Percentiles rank a stretch among this genome's conserved stretches.
phyloP scores from a whole-genome alignment of 2,329 filamentous ascomycete genomes.

The Xylaria sp. region DNA sequence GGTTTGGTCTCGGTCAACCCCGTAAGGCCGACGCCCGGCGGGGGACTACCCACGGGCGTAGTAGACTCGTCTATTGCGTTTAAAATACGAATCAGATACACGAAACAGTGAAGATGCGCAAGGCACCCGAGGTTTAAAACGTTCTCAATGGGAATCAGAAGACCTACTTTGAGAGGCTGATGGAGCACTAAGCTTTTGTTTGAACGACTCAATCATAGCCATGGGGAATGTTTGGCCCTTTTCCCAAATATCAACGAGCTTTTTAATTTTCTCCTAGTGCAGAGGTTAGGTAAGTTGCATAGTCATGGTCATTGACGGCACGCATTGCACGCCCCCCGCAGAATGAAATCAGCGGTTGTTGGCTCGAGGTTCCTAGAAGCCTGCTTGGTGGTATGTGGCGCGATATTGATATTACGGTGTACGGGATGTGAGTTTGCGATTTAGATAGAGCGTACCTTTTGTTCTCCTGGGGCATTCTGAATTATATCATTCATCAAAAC shows the following conservation, averaged over 20 bases:
- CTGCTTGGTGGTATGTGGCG: constrained; percentile 24
- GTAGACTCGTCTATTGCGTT: constrained; percentile 69
- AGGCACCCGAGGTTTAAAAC: constrained; percentile 9
- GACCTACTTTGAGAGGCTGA: constrained; percentile 68
- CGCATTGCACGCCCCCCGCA: constrained; percentile 22
- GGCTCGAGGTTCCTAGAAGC: constrained; percentile 26
- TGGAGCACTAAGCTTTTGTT: constrained; percentile 73
- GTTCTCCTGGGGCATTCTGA: constrained; percentile 84
- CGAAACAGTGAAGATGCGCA: constrained; percentile 14
- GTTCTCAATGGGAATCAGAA: constrained; percentile 14
- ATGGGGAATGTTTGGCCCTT: constrained; percentile 89
- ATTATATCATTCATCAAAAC: constrained; percentile 95
- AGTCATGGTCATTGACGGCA: constrained; percentile 36
- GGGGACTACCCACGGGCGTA: constrained; percentile 70
- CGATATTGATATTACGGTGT: constrained; percentile 40
- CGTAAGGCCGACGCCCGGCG: constrained; percentile 49
- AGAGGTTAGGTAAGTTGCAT: constrained; percentile 50
- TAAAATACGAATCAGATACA: constrained; percentile 48
- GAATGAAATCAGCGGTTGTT: constrained; percentile 1
- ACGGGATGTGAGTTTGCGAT: constrained; percentile 37
- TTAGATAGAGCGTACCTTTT: constrained; percentile 80
- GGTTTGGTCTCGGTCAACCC: constrained; percentile 41
- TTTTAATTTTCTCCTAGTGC: constrained; percentile 90
- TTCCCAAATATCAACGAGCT: constrained; percentile 97
- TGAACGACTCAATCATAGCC: constrained; percentile 80